phyloP scores from a whole-genome alignment of 129 eudicot species.

The Daucus carota region DNA sequence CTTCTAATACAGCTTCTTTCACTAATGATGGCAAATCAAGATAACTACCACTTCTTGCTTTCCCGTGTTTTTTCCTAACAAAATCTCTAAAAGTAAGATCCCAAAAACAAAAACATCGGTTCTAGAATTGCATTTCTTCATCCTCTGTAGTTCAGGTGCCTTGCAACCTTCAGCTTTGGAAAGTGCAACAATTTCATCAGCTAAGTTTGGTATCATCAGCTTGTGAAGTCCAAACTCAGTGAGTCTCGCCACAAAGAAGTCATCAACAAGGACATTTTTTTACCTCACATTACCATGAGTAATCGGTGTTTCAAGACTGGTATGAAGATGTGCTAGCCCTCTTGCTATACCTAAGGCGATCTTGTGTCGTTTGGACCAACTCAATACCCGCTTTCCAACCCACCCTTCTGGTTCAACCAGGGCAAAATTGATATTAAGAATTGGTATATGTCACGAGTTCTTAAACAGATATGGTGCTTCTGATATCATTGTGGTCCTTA shows the following conservation, averaged over 20 bases:
- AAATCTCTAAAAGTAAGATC: slow-evolving; percentile 67
- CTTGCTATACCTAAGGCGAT: slow-evolving; percentile 87
- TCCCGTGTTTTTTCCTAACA: slow-evolving; percentile 78
- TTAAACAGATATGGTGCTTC: neutral
- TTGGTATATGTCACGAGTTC: neutral
- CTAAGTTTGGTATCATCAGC: slow-evolving; percentile 78
- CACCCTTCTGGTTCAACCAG: slow-evolving; percentile 44
- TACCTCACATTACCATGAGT: slow-evolving; percentile 90
- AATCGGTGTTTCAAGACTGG: slow-evolving; percentile 65
- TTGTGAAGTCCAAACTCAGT: slow-evolving; percentile 91
- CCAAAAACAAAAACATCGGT: slow-evolving; percentile 87
- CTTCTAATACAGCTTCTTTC: slow-evolving; percentile 91
- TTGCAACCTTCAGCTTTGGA: slow-evolving; percentile 89
- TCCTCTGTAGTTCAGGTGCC: slow-evolving; percentile 93
- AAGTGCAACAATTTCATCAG: slow-evolving; percentile 74
- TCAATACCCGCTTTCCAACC: slow-evolving; percentile 72
- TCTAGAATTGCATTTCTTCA: slow-evolving; percentile 79
- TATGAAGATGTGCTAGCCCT: slow-evolving; percentile 86
- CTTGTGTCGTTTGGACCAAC: slow-evolving; percentile 94
- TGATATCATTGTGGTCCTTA: neutral
- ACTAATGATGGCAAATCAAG: slow-evolving; percentile 81
- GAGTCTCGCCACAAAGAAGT: slow-evolving; percentile 78
- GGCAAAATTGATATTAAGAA: neutral
- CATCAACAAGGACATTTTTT: slow-evolving; percentile 73
- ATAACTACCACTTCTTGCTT: slow-evolving; percentile 41